Evolutionary conservation across 2,329 filamentous ascomycete species (phyloP).

Genomic region (Pseudopithomyces maydicus): DNA sequence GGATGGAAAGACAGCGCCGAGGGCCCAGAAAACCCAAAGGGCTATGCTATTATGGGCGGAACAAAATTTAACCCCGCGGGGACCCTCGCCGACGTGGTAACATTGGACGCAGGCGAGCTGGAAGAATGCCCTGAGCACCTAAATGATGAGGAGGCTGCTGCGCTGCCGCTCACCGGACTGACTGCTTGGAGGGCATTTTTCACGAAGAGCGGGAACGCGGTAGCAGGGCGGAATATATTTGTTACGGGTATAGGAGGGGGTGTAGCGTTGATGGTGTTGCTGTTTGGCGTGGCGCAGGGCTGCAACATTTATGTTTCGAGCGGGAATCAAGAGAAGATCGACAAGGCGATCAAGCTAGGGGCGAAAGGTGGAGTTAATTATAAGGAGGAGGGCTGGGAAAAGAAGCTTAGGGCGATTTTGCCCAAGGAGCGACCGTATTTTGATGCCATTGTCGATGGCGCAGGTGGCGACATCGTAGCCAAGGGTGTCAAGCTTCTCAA

Average conservation of each 20-base stretch:
- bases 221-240: slow-evolving; percentile 73
- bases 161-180: slow-evolving; percentile 81
- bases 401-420: slow-evolving; percentile 67
- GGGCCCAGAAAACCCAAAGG: slow-evolving; percentile 69
- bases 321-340: slow-evolving; percentile 75
- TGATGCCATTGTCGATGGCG: slow-evolving; percentile 89
- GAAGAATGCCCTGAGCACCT: slow-evolving; percentile 78
- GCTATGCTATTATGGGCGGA: slow-evolving; percentile 71
- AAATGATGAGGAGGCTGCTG: slow-evolving; percentile 74
- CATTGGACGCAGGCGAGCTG: slow-evolving; percentile 72
- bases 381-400: slow-evolving; percentile 79
- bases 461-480: slow-evolving; percentile 81
- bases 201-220: slow-evolving; percentile 72
- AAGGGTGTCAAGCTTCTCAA: slow-evolving; percentile 73
- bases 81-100: slow-evolving; percentile 74
- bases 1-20: slow-evolving; percentile 76
- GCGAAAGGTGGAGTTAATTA: slow-evolving; percentile 84
- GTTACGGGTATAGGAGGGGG: slow-evolving; percentile 93
- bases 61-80: slow-evolving; percentile 69
- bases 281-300: slow-evolving; percentile 77
- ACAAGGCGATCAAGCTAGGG: slow-evolving; percentile 72
- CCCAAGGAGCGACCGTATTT: slow-evolving; percentile 69
- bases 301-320: slow-evolving; percentile 81
- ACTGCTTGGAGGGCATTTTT: slow-evolving; percentile 88
- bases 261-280: slow-evolving; percentile 80